Percentiles rank a stretch among this genome's conserved stretches.
phyloP scores from a whole-genome alignment of 2,329 filamentous ascomycete species.

The Exophiala xenobiotica region DNA sequence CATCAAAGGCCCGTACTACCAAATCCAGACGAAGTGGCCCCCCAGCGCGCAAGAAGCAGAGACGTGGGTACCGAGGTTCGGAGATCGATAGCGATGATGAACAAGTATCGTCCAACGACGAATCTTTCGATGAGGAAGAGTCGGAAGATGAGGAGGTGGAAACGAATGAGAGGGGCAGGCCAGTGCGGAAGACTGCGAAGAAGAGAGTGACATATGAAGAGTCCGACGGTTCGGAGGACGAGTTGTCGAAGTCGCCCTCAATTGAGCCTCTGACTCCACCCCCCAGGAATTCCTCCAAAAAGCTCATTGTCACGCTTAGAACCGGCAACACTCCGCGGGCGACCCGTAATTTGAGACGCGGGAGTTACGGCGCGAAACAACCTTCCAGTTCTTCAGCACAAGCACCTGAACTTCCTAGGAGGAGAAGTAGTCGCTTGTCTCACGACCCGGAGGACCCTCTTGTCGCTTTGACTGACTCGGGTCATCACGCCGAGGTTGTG shows the following conservation, averaged over 20 bases:
- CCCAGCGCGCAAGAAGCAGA: slow-evolving; percentile 35
- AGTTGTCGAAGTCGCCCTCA: slow-evolving; percentile 27
- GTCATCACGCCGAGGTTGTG: slow-evolving; percentile 56
- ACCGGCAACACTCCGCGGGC: slow-evolving; percentile 29
- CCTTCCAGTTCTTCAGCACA: slow-evolving; percentile 29
- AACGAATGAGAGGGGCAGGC: slow-evolving; percentile 58
- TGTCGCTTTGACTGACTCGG: slow-evolving; percentile 59
- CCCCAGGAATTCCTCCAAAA: slow-evolving; percentile 33
- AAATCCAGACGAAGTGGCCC: slow-evolving; percentile 38
- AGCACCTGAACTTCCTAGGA: slow-evolving; percentile 29
- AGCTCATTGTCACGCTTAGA: slow-evolving; percentile 27
- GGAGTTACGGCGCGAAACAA: slow-evolving; percentile 34
- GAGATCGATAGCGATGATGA: slow-evolving; percentile 49
- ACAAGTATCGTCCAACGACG: slow-evolving; percentile 43
- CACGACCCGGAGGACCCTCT: slow-evolving; percentile 58
- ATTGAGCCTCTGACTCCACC: slow-evolving; percentile 33
- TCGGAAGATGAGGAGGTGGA: slow-evolving; percentile 44
- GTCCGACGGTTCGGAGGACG: slow-evolving; percentile 46
- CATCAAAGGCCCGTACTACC: slow-evolving; percentile 36
- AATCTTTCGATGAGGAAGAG: slow-evolving; percentile 44
- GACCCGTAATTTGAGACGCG: slow-evolving; percentile 34
- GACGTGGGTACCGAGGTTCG: slow-evolving; percentile 37
- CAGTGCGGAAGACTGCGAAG: slow-evolving; percentile 56
- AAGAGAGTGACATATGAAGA: slow-evolving; percentile 59
- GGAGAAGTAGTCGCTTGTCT: slow-evolving; percentile 60